Conservation (phyloP, 345 rosid species). For the Gossypium ekmanianum region DNA sequence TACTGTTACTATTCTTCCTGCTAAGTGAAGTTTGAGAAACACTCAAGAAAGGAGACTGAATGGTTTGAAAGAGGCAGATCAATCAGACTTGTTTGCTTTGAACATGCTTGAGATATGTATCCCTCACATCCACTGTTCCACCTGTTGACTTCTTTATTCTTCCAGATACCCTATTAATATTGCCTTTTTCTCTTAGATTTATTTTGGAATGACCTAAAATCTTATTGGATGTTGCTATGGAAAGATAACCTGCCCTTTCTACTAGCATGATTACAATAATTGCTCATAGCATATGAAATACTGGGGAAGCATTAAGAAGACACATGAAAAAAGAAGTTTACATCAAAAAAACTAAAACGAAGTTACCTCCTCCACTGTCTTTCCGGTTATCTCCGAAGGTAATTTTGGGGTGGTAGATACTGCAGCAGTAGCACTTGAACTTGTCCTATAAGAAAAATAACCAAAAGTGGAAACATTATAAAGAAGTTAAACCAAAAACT, state of each 20-base stretch:
- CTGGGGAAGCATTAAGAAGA: neutral
- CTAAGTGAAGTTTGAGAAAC: conserved; percentile 5
- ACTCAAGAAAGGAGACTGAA: neutral
- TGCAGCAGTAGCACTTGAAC: conserved; percentile 44
- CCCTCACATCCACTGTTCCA: neutral
- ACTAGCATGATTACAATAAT: neutral
- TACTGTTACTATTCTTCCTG: neutral
- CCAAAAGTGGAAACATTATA: neutral
- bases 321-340: neutral
- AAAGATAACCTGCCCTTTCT: conserved; percentile 2
- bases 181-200: neutral
- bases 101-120: neutral
- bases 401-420: conserved; percentile 56
- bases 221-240: neutral
- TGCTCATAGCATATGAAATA: neutral
- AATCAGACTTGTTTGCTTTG: neutral
- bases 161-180: neutral
- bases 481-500: neutral
- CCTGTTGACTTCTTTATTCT: neutral
- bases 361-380: conserved; percentile 90
- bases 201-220: neutral
- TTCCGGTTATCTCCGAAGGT: conserved; percentile 89
- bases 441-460: conserved; percentile 40
- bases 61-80: neutral
- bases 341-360: neutral